phyloP scores from a whole-genome alignment of 108 stramenopile species.

The Nannochloropsis salina region DNA sequence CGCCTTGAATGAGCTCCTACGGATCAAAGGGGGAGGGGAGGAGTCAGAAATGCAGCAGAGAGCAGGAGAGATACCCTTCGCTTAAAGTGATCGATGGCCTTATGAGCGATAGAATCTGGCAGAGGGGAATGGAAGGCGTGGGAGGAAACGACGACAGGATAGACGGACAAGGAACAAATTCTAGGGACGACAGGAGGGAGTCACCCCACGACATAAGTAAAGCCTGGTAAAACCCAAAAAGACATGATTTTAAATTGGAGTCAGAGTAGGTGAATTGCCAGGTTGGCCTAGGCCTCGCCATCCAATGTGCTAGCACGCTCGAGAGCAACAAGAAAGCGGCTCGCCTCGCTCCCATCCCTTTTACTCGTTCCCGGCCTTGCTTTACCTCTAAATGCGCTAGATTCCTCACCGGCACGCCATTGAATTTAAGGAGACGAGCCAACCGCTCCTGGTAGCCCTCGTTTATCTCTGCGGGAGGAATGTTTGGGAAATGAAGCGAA shows the following conservation, averaged over 20 bases:
- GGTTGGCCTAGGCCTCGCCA: background rate
- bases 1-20: background rate
- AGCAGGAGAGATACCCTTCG: too few relatives aligned
- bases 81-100: too few relatives aligned
- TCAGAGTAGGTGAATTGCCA: too few relatives aligned
- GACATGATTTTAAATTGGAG: background rate
- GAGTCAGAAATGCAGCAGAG: background rate
- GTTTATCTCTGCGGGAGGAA: background rate
- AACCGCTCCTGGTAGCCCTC: conserved; percentile 9
- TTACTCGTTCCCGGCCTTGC: background rate
- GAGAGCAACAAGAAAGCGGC: too few relatives aligned
- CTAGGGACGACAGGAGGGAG: too few relatives aligned
- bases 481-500: background rate
- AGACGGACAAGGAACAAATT: too few relatives aligned
- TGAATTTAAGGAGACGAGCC: background rate
- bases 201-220: too few relatives aligned
- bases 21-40: background rate
- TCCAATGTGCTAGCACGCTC: background rate
- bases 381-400: background rate
- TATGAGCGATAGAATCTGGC: too few relatives aligned
- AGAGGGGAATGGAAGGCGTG: background rate
- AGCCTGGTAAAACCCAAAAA: background rate
- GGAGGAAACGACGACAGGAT: background rate
- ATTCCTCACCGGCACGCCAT: background rate
- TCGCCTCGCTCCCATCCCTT: background rate